A percentile compares a stretch with the other conserved stretches of the same genome.
These are phyloP conservation scores for Xylariales sp. DNA, from an alignment of 2,329 filamentous ascomycete species.

Conservation along the genomic window DNA sequence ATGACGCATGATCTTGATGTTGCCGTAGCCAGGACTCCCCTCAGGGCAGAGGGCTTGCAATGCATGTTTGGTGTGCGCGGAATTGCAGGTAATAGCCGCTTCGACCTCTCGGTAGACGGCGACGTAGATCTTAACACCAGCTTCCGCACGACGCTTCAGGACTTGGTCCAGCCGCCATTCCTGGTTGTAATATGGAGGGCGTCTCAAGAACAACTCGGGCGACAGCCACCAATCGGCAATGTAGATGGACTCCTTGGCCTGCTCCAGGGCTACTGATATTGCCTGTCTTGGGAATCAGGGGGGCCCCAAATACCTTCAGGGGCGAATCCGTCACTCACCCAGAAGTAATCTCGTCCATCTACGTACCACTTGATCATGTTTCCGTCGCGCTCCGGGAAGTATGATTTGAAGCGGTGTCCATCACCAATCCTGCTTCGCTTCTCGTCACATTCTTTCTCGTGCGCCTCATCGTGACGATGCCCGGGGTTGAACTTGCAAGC, in stretches of 20 bases:
- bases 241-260: constrained; percentile 89
- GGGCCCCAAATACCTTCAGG: not conserved
- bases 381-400: constrained; percentile 78
- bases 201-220: constrained; percentile 78
- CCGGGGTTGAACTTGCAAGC: constrained; percentile 66
- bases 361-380: constrained; percentile 97
- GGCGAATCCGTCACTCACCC: constrained; percentile 39
- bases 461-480: constrained; percentile 89
- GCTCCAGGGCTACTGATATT: constrained; percentile 83
- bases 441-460: constrained; percentile 77
- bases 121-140: constrained; percentile 90
- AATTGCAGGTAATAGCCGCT: constrained; percentile 84
- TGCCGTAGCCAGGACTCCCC: constrained; percentile 76
- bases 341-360: constrained; percentile 92
- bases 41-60: constrained; percentile 75
- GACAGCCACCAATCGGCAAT: constrained; percentile 97
- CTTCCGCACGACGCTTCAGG: constrained; percentile 83
- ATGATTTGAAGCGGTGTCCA: constrained; percentile 80
- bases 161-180: constrained; percentile 84
- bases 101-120: constrained; percentile 88
- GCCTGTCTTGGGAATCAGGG: constrained; percentile 37
- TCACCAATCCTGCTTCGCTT: constrained; percentile 71
- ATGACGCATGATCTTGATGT: constrained; percentile 85
- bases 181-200: constrained; percentile 77
- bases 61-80: constrained; percentile 84